phyloP scores from a whole-genome alignment of 257 asterid genomes.

The Capsicum pubescens region DNA sequence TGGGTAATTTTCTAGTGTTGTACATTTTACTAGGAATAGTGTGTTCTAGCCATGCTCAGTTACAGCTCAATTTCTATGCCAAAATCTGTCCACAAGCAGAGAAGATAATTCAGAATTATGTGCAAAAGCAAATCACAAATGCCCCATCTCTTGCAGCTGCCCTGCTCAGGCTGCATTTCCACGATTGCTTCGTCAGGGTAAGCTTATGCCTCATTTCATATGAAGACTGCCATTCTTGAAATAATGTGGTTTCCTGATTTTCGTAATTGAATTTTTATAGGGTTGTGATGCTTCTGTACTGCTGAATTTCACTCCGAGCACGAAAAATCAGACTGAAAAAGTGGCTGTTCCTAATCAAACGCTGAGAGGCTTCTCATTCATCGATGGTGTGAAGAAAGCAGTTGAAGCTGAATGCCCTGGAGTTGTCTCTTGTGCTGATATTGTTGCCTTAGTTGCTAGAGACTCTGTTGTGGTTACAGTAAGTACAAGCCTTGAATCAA shows the following conservation, averaged over 20 bases:
- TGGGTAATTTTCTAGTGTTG: slow-evolving; percentile 26
- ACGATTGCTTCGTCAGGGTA: slow-evolving; percentile 44
- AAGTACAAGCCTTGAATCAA: neutral
- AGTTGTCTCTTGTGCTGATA: slow-evolving; percentile 45
- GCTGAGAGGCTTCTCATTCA: slow-evolving; percentile 38
- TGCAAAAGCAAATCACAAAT: neutral
- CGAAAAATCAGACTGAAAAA: slow-evolving; percentile 40
- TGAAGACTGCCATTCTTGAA: neutral
- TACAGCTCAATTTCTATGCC: slow-evolving; percentile 39
- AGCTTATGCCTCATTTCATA: neutral
- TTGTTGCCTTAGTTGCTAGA: slow-evolving; percentile 35
- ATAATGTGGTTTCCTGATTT: neutral
- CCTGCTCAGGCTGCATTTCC: neutral
- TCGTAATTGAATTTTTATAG: neutral
- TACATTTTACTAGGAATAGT: slow-evolving; percentile 29
- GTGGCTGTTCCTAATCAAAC: slow-evolving; percentile 38
- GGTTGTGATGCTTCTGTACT: slow-evolving; percentile 49
- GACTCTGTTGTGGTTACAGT: slow-evolving; percentile 34
- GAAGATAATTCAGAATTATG: neutral
- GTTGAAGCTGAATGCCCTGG: slow-evolving; percentile 43
- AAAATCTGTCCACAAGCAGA: neutral
- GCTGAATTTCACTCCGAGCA: slow-evolving; percentile 39
- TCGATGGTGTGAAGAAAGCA: slow-evolving; percentile 39
- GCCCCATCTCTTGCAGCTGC: neutral
- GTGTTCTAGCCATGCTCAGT: slow-evolving; percentile 41